These are phyloP conservation scores for Sphagnum contortum DNA, from an alignment of 225 moss, liverwort and hornwort genomes.

Conservation along the genomic window DNA sequence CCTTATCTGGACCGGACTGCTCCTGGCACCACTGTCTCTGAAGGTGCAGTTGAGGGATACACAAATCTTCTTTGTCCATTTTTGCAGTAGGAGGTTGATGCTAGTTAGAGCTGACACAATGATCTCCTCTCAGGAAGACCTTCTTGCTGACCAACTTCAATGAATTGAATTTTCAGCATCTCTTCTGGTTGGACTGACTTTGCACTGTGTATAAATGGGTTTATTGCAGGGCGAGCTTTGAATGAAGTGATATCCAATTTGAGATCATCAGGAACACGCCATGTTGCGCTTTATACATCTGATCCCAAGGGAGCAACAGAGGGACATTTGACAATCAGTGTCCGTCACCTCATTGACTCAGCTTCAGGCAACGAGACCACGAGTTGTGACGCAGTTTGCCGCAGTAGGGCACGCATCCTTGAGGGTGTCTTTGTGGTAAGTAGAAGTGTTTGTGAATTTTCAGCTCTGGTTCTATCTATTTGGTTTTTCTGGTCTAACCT, in stretches of 20 bases:
- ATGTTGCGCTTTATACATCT: constrained; percentile 27
- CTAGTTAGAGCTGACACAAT: too few relatives aligned
- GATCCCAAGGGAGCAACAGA: constrained; percentile 16
- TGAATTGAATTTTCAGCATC: too few relatives aligned
- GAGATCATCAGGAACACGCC: constrained; percentile 27
- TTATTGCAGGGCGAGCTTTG: constrained; percentile 23
- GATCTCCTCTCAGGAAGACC: too few relatives aligned
- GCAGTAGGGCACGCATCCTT: constrained; percentile 46
- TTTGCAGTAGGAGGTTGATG: too few relatives aligned
- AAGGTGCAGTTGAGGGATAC: constrained; percentile 17
- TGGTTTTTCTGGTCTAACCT: too few relatives aligned
- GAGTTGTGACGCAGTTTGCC: constrained; percentile 43
- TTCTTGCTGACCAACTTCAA: too few relatives aligned
- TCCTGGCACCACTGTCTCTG: constrained; percentile 21
- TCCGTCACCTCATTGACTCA: constrained; percentile 25
- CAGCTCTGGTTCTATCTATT: too few relatives aligned
- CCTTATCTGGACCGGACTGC: constrained; percentile 29
- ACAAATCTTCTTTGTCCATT: too few relatives aligned
- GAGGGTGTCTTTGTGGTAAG: constrained; percentile 57
- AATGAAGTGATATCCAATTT: constrained; percentile 27
- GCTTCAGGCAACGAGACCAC: constrained; percentile 14
- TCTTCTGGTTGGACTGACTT: too few relatives aligned
- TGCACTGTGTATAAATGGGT: too few relatives aligned
- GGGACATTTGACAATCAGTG: constrained; percentile 15
- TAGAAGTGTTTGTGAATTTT: neutral